Evolutionary conservation across 73 alveolate species (phyloP).

Genomic region (Tetrahymena elliotti): DNA sequence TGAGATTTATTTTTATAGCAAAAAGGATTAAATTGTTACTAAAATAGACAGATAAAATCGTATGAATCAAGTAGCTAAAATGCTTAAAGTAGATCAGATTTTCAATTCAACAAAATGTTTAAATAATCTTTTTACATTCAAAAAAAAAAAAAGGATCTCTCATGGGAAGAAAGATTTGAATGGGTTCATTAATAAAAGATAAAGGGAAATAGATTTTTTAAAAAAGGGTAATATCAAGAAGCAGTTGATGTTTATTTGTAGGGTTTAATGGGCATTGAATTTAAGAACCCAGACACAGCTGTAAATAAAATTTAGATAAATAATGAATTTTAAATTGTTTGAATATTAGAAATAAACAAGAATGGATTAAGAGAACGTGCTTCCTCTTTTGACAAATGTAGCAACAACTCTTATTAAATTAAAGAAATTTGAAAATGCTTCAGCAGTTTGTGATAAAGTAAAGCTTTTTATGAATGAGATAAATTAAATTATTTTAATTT

Average conservation of each 20-base stretch:
- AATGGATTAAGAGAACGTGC: background rate
- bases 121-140: background rate
- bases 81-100: background rate
- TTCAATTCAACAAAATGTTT: background rate
- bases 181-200: background rate
- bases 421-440: background rate
- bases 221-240: background rate
- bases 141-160: background rate
- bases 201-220: background rate
- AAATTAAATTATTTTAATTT: background rate
- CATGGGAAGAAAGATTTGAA: background rate
- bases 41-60: background rate
- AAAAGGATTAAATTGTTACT: background rate
- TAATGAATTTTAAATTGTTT: background rate
- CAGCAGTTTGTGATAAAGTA: background rate
- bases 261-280: background rate
- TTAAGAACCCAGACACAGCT: background rate
- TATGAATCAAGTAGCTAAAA: background rate
- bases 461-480: background rate
- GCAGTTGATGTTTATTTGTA: background rate
- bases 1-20: background rate
- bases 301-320: background rate
- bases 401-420: background rate
- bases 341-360: background rate
- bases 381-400: background rate